Base-by-base conservation (phyloP, 345 rosid genomes). In the Raphanus raphanistrum region DNA sequence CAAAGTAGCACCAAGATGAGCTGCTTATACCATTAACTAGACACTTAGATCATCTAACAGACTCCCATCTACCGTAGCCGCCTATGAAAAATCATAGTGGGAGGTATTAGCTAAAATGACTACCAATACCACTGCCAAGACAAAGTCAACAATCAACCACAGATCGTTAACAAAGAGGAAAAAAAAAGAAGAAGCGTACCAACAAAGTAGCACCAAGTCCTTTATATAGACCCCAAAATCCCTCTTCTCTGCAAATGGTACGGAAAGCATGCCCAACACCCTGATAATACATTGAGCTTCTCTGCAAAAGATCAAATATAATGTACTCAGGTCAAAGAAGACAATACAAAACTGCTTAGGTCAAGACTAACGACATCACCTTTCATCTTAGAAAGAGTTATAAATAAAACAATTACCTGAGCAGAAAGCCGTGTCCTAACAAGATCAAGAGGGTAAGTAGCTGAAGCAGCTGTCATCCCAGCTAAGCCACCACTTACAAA, bases 361-460 rank as follows among this genome's bases (percentile, higher is more conserved):
- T 36, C 12, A 52, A n/a, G 25, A 38, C 32, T 0, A 50, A 50
- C 2, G 4, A 41, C 29, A 38, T 38, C 27, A 11, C 6, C 3
- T 27, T 38, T 16, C n/a, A 59, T 13, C 60, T 15, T 2, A 69
- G 2, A 2, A 33, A 52, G 36, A 11, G 52, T 60, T 15, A 8
- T 21, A 17, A 41, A 73, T 36, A 52, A 67, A 1, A 62, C 4
- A 68, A 58, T 79, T 82, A 93, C 98, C 98, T 93, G 99, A 6
- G 97, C 93, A 58, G 99, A 88, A 71, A 95, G 96, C 21, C 98
- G 94, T 12, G 98, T 95, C 84, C 99, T 87, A 31, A 91, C 96
- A 76, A 95, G 98, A 90, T 95, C 99, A 73, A 95, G 84, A 27
- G 99, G 99, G 85, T 95, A 93, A n/a, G 98, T 89, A 67, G 88